Percentiles rank a stretch among this genome's conserved stretches.
phyloP scores from a whole-genome alignment of 495 filamentous ascomycete genomes.

The Cercophora scortea region DNA sequence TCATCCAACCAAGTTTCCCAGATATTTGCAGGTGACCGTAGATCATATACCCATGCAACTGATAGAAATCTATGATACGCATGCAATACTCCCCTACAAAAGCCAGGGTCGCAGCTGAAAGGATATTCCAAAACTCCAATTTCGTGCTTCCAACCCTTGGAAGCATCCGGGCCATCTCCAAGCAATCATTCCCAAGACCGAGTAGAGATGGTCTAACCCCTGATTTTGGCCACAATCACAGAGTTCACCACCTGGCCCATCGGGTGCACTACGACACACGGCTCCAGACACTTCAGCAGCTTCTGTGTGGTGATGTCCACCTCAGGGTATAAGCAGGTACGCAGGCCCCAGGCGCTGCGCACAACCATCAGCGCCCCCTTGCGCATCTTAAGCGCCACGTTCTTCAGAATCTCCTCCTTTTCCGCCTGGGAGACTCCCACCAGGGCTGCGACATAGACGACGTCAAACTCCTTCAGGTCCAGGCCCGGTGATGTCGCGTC shows the following conservation, averaged over 20 bases:
- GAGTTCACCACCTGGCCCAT: conserved; percentile 23
- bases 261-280: conserved; percentile 20
- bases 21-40: no score
- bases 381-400: conserved; percentile 13
- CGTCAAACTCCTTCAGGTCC: conserved; percentile 16
- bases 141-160: no score
- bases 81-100: no score
- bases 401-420: conserved; percentile 20
- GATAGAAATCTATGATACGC: no score
- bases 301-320: conserved; percentile 15
- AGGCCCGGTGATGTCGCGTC: conserved; percentile 5
- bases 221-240: conserved; percentile 21
- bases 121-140: no score
- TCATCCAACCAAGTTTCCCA: no score
- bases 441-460: conserved; percentile 24
- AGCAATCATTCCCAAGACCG: no score
- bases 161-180: no score
- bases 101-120: no score
- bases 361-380: conserved; percentile 17
- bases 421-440: conserved; percentile 18
- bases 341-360: conserved; percentile 18
- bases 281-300: conserved; percentile 11
- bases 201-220: background rate
- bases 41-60: no score
- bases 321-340: conserved; percentile 22